Evolutionary conservation across 129 eudicot species (phyloP).

Genomic region (Mikania micrantha): DNA sequence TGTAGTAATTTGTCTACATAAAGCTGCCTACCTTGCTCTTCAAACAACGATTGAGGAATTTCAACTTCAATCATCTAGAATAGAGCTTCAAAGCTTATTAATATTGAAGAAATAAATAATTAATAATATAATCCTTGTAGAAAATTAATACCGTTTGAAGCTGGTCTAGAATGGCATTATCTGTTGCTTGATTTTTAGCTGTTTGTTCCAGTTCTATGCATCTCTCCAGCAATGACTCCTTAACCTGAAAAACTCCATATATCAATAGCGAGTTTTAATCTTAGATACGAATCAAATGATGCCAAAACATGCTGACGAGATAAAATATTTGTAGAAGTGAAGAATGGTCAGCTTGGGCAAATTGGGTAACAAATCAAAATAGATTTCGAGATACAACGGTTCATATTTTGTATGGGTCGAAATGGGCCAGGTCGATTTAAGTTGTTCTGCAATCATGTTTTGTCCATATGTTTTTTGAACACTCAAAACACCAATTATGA

Average conservation of each 20-base stretch:
- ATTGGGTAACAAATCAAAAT: background rate
- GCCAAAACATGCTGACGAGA: background rate
- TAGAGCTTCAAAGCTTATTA: background rate
- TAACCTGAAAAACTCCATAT: slow-evolving; percentile 48
- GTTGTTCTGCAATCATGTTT: background rate
- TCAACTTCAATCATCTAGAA: slow-evolving; percentile 25
- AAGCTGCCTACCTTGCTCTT: too few relatives aligned
- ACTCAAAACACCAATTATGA: background rate
- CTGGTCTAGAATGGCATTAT: slow-evolving; percentile 83
- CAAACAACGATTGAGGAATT: too few relatives aligned
- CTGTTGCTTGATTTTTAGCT: slow-evolving; percentile 94
- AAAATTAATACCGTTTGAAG: slow-evolving; percentile 54
- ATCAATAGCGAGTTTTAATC: background rate
- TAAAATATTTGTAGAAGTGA: background rate
- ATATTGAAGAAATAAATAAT: background rate
- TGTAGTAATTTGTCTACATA: slow-evolving; percentile 50
- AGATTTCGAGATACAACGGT: background rate
- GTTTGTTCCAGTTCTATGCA: slow-evolving; percentile 84
- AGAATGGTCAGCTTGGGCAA: background rate
- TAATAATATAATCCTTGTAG: background rate
- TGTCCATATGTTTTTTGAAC: background rate
- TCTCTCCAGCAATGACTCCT: slow-evolving; percentile 53
- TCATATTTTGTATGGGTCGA: background rate
- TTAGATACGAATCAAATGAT: background rate
- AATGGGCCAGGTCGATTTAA: background rate